These are phyloP conservation scores for Excoecaria agallocha DNA, from an alignment of 345 rosid genomes.

Conservation along the genomic window DNA sequence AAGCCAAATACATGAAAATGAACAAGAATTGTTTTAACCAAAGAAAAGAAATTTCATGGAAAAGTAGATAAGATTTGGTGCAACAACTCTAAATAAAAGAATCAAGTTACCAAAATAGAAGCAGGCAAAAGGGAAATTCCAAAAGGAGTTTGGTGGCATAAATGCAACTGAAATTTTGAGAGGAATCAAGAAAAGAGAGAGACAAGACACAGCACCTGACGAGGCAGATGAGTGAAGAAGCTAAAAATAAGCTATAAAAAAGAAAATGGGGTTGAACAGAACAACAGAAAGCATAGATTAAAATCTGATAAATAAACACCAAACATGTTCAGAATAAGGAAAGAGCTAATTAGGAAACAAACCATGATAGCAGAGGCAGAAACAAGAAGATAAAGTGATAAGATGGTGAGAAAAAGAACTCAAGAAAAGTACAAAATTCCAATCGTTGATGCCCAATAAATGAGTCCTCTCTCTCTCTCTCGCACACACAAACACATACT, in stretches of 20 bases:
- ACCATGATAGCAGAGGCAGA: conserved; percentile 18
- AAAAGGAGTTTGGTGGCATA: not conserved
- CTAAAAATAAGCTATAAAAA: not conserved
- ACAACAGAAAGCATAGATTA: conserved; percentile 3
- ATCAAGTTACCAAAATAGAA: not conserved
- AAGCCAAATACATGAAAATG: not conserved
- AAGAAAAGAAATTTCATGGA: not conserved
- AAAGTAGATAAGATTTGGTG: not conserved
- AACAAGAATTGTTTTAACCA: not conserved
- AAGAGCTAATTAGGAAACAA: conserved; percentile 15
- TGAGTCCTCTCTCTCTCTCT: not conserved
- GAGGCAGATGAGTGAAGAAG: not conserved
- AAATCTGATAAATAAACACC: conserved; percentile 10
- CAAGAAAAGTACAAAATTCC: conserved; percentile 22
- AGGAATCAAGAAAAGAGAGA: not conserved
- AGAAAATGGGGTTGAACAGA: conserved; percentile 1
- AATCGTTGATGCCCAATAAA: conserved; percentile 7
- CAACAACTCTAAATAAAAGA: not conserved
- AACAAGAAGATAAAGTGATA: conserved; percentile 33
- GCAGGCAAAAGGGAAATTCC: not conserved
- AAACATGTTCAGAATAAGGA: conserved; percentile 14
- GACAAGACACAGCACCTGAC: conserved; percentile 11
- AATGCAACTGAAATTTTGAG: not conserved
- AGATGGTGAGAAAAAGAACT: conserved; percentile 24
- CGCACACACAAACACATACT: not conserved